Conservation (phyloP, 306 rosid species). For the Pueraria montana region DNA sequence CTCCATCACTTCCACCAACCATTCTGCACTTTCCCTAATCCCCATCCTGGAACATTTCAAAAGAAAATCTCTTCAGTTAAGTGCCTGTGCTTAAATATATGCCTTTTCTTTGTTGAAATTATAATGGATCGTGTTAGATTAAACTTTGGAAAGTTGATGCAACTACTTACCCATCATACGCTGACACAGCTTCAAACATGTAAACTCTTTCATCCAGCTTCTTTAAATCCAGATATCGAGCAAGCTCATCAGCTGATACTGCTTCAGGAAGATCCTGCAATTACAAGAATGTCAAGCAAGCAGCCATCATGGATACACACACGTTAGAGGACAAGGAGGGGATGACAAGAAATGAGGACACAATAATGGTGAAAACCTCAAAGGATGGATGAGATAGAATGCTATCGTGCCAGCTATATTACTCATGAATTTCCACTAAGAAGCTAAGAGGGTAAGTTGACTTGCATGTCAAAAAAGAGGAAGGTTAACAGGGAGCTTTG, state of each 20-base stretch:
- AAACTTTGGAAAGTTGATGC: constrained; percentile 38
- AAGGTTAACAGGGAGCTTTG: constrained; percentile 29
- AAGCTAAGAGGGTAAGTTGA: constrained; percentile 26
- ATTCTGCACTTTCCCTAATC: constrained; percentile 84
- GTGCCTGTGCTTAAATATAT: constrained; percentile 17
- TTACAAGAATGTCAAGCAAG: constrained; percentile 40
- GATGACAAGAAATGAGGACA: constrained; percentile 28
- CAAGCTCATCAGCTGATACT: constrained; percentile 85
- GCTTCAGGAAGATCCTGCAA: constrained; percentile 89
- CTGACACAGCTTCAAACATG: constrained; percentile 97
- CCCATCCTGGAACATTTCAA: constrained; percentile 76
- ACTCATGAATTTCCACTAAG: constrained; percentile 24
- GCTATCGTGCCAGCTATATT: background rate
- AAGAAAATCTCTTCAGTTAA: constrained; percentile 4
- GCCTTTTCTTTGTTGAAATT: constrained; percentile 27
- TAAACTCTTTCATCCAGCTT: constrained; percentile 95
- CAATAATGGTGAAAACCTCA: constrained; percentile 23
- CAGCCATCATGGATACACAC: constrained; percentile 19
- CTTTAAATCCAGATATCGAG: constrained; percentile 88
- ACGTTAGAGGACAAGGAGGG: background rate
- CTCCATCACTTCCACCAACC: constrained; percentile 97
- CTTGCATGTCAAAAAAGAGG: background rate
- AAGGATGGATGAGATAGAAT: constrained; percentile 32
- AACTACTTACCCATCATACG: constrained; percentile 83
- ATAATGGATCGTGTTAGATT: constrained; percentile 33